Evolutionary conservation across 2,329 filamentous ascomycete species (phyloP).

Genomic region (Fusarium albosuccineum): DNA sequence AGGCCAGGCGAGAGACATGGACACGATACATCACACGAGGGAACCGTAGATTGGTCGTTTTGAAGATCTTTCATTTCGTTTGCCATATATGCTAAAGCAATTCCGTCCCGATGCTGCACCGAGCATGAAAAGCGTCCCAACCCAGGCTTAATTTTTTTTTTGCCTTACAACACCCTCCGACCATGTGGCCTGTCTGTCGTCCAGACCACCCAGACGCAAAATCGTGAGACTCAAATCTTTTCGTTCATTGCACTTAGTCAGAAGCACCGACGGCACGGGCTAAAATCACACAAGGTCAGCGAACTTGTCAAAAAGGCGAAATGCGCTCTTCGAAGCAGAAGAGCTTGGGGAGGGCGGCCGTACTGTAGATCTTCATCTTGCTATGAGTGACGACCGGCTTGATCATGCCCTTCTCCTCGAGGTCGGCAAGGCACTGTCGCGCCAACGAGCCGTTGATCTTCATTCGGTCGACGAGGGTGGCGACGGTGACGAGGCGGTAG

Average conservation of each 20-base stretch:
- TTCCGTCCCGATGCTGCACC: constrained; percentile 56
- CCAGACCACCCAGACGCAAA: constrained; percentile 55
- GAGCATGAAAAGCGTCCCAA: constrained; percentile 58
- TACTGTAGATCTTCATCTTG: constrained; percentile 98
- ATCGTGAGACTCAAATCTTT: constrained; percentile 53
- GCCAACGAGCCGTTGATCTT: constrained; percentile 99
- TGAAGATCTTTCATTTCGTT: constrained; percentile 55
- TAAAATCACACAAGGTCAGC: constrained; percentile 52
- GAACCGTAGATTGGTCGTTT: constrained; percentile 43
- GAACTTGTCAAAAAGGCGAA: constrained; percentile 5
- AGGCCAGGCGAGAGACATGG: background rate
- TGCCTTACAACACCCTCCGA: constrained; percentile 52
- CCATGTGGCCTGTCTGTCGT: constrained; percentile 53
- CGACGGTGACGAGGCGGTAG: constrained; percentile 98
- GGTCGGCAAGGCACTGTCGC: constrained; percentile 86
- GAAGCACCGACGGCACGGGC: constrained; percentile 72
- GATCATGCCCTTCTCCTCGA: constrained; percentile 98
- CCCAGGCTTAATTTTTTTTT: constrained; percentile 50
- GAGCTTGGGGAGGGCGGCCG: constrained; percentile 47
- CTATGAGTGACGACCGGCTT: constrained; percentile 97
- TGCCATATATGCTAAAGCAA: constrained; percentile 54
- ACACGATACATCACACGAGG: constrained; percentile 4
- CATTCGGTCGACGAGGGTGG: constrained; percentile 97
- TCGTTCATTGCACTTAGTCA: constrained; percentile 52
- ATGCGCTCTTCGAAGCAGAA: constrained; percentile 6